Evolutionary conservation across 305 asterid genomes (phyloP), one percentile per base, ranked within the genome.

Genomic region (Solanum hybrid): DNA sequence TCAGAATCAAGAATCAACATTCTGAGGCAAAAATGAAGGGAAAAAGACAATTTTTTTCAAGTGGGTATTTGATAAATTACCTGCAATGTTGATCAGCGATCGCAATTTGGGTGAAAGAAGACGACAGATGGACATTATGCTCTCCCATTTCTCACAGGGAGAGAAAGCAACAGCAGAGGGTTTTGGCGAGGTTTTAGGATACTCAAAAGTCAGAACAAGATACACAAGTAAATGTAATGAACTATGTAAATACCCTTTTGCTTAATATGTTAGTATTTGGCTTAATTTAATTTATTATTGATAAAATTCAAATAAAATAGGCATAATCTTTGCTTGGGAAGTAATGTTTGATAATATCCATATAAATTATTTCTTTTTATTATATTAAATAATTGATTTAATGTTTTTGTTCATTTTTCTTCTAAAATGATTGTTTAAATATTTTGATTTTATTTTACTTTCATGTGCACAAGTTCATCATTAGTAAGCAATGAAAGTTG

Each of bases 141-240:
- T 33, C 37, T 37, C 13, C 22, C 86, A 61, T 29, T 18, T 26
- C 31, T 33, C 39, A 28, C 75, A 33, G 40, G 22, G 11, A 51
- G 39, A 12, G n/a, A 36, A 57, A 78, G 24, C 39, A 11, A 12
- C 13, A 64, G 36, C 18, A 5, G 82, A 69, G 78, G 91, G 89
- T 39, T 78, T 90, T 83, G n/a, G 88, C 4, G 40, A 91, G 89
- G 93, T 86, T 91, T 91, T 77, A 89, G 90, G 29, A 26, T 39
- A 34, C 67, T 12, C 36, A 13, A 14, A 46, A 46, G 22, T 42
- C 20, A 5, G 34, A 14, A 40, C 26, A 82, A 26, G 69, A 24
- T 40, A 26, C 86, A 36, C 14, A 35, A 35, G 78, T 35, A 78
- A 78, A 22, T 39, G 33, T 80, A 8, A 0, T 40, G 24, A 82